Base-by-base conservation (phyloP, 1,284 basidiomycete genomes). In the Tylopilus sp. region DNA sequence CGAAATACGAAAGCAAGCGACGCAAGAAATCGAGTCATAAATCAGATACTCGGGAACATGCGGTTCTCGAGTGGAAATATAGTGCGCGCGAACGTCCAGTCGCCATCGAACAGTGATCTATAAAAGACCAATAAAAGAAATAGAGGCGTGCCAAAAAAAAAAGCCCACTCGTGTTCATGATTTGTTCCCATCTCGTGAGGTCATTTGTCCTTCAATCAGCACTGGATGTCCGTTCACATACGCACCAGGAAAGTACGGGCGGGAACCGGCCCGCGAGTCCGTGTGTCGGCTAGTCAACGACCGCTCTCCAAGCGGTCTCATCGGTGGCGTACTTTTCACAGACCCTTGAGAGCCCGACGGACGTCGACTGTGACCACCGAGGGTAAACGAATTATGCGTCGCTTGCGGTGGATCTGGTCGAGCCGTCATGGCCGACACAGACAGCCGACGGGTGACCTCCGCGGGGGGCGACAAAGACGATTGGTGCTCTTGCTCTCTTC, bases 361-460 rank as follows among this genome's bases (percentile, higher is more conserved):
- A 4, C 49, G 49, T 31, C 63, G 63, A n/a, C 31, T 40, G 36
- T 67, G 61, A 5, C 54, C 45, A 18, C 61, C 46, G 3, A 60
- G 50, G 10, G 34, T 39, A 40, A 61, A 66, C 2, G 63, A 57
- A 51, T 38, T 58, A 49, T 35, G 58, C 45, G 54, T 51, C 21
- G 57, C 58, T 37, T 63, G 64, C 67, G 21, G 65, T 57, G 39
- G 65, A 26, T 82, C 81, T 44, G 78, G 61, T 30, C 80, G 73
- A 23, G 68, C 71, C 2, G 73, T 72, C 21, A 44, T 19, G 12
- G 34, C 34, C 25, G 78, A 77, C 29, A 77, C 61, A 0, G 78
- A 79, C 37, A 74, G 63, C 10, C 78, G 69, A 41, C 77, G 68
- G 15, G 63, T 56, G 11, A 72, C 59, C 44, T 81, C 77, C 48